Conservation (phyloP, 1,139 yeast genomes). For the Blastobotrys proliferans region DNA sequence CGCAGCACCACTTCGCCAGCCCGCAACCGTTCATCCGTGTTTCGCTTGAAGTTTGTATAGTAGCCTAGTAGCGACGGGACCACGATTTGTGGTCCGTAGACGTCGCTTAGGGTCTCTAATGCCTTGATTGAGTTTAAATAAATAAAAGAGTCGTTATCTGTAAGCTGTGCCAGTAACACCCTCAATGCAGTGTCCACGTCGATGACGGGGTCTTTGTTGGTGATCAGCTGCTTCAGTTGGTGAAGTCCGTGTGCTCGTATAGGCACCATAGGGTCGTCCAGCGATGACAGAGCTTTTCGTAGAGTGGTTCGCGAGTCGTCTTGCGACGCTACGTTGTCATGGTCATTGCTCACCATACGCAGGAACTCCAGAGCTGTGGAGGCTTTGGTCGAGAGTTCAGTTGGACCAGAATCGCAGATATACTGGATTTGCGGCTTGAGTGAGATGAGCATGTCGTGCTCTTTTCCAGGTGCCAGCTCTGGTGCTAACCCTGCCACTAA, state of each 20-base stretch:
- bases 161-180: slow-evolving; percentile 60
- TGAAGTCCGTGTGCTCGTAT: slow-evolving; percentile 82
- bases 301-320: slow-evolving; percentile 15
- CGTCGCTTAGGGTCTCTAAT: slow-evolving; percentile 52
- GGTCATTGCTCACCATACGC: not conserved
- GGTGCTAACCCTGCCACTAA: slow-evolving; percentile 28
- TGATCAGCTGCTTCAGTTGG: slow-evolving; percentile 56
- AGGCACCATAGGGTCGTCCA: slow-evolving; percentile 79
- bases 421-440: slow-evolving; percentile 34
- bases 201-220: slow-evolving; percentile 47
- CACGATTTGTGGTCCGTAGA: slow-evolving; percentile 39
- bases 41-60: slow-evolving; percentile 38
- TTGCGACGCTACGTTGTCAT: not conserved
- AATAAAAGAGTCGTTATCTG: slow-evolving; percentile 80
- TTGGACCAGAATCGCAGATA: slow-evolving; percentile 21
- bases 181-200: slow-evolving; percentile 52
- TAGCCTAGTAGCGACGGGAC: slow-evolving; percentile 41
- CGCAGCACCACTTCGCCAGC: slow-evolving; percentile 77
- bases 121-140: slow-evolving; percentile 83
- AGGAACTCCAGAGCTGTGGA: slow-evolving; percentile 20
- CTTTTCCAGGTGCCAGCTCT: slow-evolving; percentile 35
- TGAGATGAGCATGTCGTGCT: slow-evolving; percentile 39
- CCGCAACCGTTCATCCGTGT: slow-evolving; percentile 62
- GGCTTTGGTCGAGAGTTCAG: slow-evolving; percentile 21
- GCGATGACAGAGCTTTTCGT: slow-evolving; percentile 56